phyloP scores from a whole-genome alignment of 805 yeast species.

The Candida khao-thaluensis region DNA sequence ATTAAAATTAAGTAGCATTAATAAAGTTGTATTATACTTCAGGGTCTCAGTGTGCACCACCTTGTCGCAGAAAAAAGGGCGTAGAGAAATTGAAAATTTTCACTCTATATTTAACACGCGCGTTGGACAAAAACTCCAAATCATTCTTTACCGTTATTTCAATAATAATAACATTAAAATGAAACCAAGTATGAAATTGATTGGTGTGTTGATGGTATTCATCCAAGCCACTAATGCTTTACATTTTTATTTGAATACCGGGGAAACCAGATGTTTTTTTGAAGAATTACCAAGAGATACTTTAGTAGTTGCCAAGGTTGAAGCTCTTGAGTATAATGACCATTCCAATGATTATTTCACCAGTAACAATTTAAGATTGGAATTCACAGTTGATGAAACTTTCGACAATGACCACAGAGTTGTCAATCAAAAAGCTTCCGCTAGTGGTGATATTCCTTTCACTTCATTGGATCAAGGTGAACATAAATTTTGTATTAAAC shows the following conservation, averaged over 20 bases:
- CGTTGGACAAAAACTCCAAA: conserved; percentile 8
- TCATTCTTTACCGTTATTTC: conserved; percentile 1
- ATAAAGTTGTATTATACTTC: too few species aligned
- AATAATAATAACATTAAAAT: background rate
- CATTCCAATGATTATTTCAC: conserved; percentile 47
- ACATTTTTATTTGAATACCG: conserved; percentile 78
- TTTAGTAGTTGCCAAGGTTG: conserved; percentile 74
- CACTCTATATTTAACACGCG: conserved; percentile 10
- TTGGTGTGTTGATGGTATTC: conserved; percentile 11
- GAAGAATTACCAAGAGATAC: conserved; percentile 78
- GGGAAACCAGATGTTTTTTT: conserved; percentile 76
- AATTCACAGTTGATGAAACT: conserved; percentile 66
- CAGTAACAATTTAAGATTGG: conserved; percentile 57
- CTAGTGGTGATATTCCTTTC: conserved; percentile 71
- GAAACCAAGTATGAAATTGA: background rate
- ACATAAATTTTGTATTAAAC: conserved; percentile 73
- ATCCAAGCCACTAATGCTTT: conserved; percentile 42
- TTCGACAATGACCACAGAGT: conserved; percentile 84
- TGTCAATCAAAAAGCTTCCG: conserved; percentile 58
- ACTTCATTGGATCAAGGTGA: conserved; percentile 83
- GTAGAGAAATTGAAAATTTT: too few species aligned
- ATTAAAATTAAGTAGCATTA: background rate
- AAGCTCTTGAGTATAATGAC: conserved; percentile 61
- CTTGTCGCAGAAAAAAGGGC: too few species aligned
- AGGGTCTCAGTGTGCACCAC: too few species aligned